Conservation (phyloP, 306 rosid species). For the Ormosia emarginata region DNA sequence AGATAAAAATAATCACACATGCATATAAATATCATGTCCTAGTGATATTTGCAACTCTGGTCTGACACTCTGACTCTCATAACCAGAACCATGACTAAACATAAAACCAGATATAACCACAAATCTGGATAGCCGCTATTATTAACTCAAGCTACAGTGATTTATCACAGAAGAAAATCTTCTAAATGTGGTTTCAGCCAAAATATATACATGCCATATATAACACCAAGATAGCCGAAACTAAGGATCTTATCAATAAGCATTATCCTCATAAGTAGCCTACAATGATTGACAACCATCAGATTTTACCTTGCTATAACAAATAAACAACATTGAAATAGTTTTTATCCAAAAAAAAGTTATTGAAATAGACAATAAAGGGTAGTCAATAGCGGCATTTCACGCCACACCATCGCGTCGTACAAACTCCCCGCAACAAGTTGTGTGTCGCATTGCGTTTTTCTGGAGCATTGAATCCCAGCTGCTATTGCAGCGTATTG, state of each 20-base stretch:
- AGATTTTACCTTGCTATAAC: neutral
- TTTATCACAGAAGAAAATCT: neutral
- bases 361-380: neutral
- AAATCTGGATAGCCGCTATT: neutral
- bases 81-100: neutral
- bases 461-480: too few species aligned
- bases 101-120: neutral
- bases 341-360: neutral
- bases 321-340: neutral
- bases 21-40: neutral
- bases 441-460: too few species aligned
- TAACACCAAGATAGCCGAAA: neutral
- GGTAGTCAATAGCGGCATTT: too few species aligned
- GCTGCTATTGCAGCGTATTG: too few species aligned
- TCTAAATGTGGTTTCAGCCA: neutral
- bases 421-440: too few species aligned
- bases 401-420: too few species aligned
- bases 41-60: neutral
- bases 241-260: neutral
- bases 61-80: neutral
- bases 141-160: neutral
- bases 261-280: neutral
- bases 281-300: neutral
- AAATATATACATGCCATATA: neutral
- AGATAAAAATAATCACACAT: neutral